Evolutionary conservation across 163 green algal genomes (phyloP).

Genomic region (Trebouxia gelatinosa): DNA sequence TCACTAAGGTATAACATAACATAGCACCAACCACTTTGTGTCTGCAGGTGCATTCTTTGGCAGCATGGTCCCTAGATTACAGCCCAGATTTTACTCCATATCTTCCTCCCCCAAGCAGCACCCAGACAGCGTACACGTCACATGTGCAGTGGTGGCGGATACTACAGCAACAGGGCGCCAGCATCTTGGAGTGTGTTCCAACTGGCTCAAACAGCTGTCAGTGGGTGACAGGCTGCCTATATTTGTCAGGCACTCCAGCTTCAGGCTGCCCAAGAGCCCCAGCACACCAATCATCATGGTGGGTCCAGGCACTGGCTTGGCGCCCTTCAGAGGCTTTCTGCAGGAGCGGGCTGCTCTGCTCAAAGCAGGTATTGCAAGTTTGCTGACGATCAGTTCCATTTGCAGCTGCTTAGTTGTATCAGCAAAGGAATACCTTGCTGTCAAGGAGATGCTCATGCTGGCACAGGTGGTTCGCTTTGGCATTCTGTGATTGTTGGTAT

Average conservation of each 20-base stretch:
- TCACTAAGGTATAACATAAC: too few species aligned
- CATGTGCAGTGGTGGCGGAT: constrained; percentile 71
- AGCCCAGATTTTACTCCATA: constrained; percentile 92
- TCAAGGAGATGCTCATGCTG: neutral
- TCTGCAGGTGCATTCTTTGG: constrained; percentile 45
- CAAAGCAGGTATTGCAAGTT: neutral
- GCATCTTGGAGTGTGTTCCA: constrained; percentile 49
- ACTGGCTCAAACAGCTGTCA: constrained; percentile 49
- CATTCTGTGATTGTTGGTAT: neutral
- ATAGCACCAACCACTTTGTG: too few species aligned
- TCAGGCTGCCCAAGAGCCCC: constrained; percentile 74
- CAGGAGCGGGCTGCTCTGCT: constrained; percentile 63
- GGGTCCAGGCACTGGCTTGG: constrained; percentile 88
- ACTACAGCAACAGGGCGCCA: constrained; percentile 33
- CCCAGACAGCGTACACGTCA: constrained; percentile 66
- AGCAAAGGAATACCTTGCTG: too few species aligned
- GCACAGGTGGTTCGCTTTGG: neutral
- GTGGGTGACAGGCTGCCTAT: constrained; percentile 49
- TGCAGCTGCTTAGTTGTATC: too few species aligned
- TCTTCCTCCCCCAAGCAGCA: constrained; percentile 63
- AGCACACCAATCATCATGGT: constrained; percentile 84
- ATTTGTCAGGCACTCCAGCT: constrained; percentile 80
- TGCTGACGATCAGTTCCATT: too few species aligned
- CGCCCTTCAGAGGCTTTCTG: constrained; percentile 91
- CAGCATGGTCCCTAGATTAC: constrained; percentile 62